Base-by-base conservation (phyloP, 768 basidiomycete genomes). In the Termitomyces sp. region DNA sequence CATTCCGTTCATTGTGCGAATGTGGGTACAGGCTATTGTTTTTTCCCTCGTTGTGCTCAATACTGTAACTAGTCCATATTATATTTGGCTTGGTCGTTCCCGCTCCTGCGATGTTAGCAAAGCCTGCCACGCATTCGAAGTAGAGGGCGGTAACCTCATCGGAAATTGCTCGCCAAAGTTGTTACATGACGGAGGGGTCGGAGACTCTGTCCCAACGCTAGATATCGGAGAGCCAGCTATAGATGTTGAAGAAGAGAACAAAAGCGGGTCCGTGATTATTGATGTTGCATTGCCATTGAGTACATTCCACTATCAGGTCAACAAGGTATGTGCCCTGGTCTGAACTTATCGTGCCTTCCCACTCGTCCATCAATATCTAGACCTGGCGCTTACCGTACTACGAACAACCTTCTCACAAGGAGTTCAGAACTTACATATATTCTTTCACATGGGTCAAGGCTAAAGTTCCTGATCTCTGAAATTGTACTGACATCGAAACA, bases 81-180 rank as follows among this genome's bases (percentile, higher is more conserved):
- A 90, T 67, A 83, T 91, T 62, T 90, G 86, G 80, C 76, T 91
- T 32, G 88, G 87, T 36, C 83, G 86, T 51, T 81, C 86, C 9
- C 82, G 86, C 26, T 71, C 77, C 4, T 79, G 83, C 58, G 84
- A 87, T 58, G 80, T 84, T 16, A 76, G 85, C 1, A 73, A 73
- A 3, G 76, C 79, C 48, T 77, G 77, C 50, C 80, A 84, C 61
- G 80, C 82, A 1, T 87, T 87, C 65, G 84, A 86, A 61, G 71
- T 82, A 22, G 83, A 86, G 61, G 75, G 82, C 8, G 87, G 86
- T 26, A 87, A 86, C 66, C 71, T 74, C 62, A 71, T 79, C 43
- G 83, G 81, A 28, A 81, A 76, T 58, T 76, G 74, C 60, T 80
- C 79, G 6, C 77, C 82, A 30, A 53, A 66, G 45, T 62, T 75